Percentiles rank a stretch among this genome's conserved stretches.
These are phyloP conservation scores for Aureobasidium sp. DNA, from an alignment of 2,329 filamentous ascomycete genomes.

Conservation along the genomic window DNA sequence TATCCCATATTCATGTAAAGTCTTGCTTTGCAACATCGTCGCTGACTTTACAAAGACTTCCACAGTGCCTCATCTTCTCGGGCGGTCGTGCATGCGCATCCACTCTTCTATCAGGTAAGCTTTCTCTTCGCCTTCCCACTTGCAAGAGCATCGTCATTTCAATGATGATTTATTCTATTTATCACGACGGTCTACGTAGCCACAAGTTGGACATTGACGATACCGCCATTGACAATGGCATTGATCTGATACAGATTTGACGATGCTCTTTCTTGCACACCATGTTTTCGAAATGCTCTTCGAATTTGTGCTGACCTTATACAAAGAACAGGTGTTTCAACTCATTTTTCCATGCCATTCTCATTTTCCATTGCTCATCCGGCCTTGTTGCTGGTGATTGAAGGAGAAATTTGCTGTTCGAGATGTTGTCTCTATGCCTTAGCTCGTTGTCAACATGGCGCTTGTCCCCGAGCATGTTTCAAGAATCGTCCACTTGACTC, in stretches of 20 bases:
- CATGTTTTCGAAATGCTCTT: background rate
- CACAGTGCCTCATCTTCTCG: background rate
- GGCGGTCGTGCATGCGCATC: background rate
- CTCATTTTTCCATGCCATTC: too few relatives aligned
- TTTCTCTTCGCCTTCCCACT: background rate
- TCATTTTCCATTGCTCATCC: background rate
- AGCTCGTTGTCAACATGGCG: background rate
- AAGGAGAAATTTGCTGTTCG: background rate
- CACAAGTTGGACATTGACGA: slow-evolving; percentile 33
- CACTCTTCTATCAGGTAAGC: slow-evolving; percentile 13
- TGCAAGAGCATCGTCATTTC: slow-evolving; percentile 13
- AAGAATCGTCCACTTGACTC: background rate
- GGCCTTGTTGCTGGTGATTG: background rate
- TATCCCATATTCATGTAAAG: slow-evolving; percentile 15
- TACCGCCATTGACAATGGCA: slow-evolving; percentile 32
- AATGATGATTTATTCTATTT: slow-evolving; percentile 32
- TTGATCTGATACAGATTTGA: slow-evolving; percentile 14
- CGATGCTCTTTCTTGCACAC: background rate
- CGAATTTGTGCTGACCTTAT: background rate
- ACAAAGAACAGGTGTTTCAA: background rate
- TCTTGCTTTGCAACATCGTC: slow-evolving; percentile 26
- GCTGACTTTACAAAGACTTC: slow-evolving; percentile 7
- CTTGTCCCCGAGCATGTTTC: too few relatives aligned
- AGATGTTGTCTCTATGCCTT: too few relatives aligned
- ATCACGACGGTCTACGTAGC: slow-evolving; percentile 39